Conservation (phyloP, 2,329 filamentous ascomycete species). For the Botrytis tulipae region DNA sequence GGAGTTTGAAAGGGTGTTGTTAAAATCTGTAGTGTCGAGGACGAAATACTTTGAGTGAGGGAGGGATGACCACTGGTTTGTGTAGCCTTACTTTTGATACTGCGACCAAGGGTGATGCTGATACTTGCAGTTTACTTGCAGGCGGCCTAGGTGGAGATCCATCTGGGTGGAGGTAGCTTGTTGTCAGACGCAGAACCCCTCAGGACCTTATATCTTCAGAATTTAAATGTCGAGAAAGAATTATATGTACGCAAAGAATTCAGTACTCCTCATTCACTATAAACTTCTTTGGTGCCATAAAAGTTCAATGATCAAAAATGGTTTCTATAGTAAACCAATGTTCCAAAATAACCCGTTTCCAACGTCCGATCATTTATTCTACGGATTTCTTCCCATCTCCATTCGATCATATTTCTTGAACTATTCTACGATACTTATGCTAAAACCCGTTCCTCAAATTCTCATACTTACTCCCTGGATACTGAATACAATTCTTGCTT, state of each 20-base stretch:
- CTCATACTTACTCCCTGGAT: constrained; percentile 67
- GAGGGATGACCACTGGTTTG: background rate
- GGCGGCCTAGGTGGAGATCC: background rate
- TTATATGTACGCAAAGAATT: background rate
- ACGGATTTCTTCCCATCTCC: background rate
- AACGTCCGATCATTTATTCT: background rate
- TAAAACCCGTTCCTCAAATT: constrained; percentile 62
- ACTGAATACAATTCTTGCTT: constrained; percentile 59
- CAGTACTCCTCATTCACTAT: background rate
- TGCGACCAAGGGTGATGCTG: background rate
- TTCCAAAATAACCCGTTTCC: background rate
- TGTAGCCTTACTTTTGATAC: background rate
- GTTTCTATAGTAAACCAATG: background rate
- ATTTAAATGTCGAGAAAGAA: background rate
- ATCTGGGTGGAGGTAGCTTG: background rate
- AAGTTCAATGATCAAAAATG: no score
- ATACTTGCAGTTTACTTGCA: background rate
- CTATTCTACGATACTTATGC: constrained; percentile 35
- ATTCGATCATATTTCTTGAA: background rate
- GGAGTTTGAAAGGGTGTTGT: background rate
- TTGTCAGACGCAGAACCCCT: background rate
- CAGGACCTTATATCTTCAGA: background rate
- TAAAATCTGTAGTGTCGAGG: background rate
- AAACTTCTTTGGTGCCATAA: background rate
- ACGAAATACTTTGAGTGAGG: background rate